Evolutionary conservation across 2,329 filamentous ascomycete species (phyloP).

Genomic region (Aspergillus pseudoglaucus): DNA sequence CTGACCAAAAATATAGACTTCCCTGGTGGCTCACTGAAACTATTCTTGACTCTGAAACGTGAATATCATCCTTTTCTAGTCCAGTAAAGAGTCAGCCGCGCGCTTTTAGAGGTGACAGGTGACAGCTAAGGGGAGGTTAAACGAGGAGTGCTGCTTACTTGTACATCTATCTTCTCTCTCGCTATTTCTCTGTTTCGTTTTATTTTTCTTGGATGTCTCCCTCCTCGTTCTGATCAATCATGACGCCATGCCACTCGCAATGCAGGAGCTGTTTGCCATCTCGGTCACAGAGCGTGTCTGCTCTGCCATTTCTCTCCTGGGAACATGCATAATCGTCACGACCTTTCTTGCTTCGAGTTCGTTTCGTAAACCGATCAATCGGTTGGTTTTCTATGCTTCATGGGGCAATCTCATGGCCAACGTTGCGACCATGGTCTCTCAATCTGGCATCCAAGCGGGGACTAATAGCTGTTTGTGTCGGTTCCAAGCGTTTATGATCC

Average conservation of each 20-base stretch:
- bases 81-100: not conserved
- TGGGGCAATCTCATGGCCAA: slow-evolving; percentile 76
- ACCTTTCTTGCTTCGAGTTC: slow-evolving; percentile 62
- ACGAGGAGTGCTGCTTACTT: not conserved
- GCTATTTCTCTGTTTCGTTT: not conserved
- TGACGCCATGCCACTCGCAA: slow-evolving; percentile 22
- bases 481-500: slow-evolving; percentile 71
- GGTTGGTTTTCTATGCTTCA: slow-evolving; percentile 75
- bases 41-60: not conserved
- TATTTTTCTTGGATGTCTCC: slow-evolving; percentile 1
- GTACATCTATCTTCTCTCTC: not conserved
- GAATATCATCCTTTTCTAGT: not conserved
- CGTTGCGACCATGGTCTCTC: slow-evolving; percentile 67
- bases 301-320: slow-evolving; percentile 64
- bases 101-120: not conserved
- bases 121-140: not conserved
- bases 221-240: slow-evolving; percentile 2
- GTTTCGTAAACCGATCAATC: slow-evolving; percentile 82
- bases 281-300: slow-evolving; percentile 60
- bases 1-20: not conserved
- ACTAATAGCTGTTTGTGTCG: slow-evolving; percentile 58
- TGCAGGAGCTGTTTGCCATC: slow-evolving; percentile 47
- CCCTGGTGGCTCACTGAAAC: not conserved
- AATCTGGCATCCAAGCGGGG: slow-evolving; percentile 48
- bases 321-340: slow-evolving; percentile 63